Base-by-base conservation (phyloP, 2,329 filamentous ascomycete species). In the Ceratocystis cacaofunesta region DNA sequence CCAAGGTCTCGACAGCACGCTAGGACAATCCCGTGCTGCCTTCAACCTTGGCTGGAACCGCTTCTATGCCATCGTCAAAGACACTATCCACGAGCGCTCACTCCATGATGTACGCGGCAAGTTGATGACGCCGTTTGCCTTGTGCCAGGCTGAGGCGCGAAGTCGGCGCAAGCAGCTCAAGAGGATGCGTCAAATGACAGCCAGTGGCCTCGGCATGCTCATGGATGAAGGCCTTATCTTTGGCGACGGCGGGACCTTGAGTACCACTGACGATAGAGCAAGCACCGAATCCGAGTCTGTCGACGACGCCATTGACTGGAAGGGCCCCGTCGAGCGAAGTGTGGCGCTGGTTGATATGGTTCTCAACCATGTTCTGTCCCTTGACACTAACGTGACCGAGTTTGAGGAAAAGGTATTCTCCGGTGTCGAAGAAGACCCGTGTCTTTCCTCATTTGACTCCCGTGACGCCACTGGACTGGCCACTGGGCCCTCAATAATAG, bases 331-430 rank as follows among this genome's bases (percentile, higher is more conserved):
- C 22, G 86, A 89, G 69, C 84, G 87, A 66, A 95, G 88, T 70
- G 87, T 96, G 57, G 84, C 85, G 25, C 77, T 96, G 36, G 95
- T 97, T 82, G 89, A 95, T 71, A 88, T 87, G 71, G 86, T 97
- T 22, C 81, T 96, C 5, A 82, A 82, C 32, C 88, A 90, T 70
- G 84, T 89, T 19, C 82, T 84, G 60, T 78, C 81, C 25, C 74
- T 88, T 50, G 85, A 89, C 61, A 78, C 82, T 41, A 80, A 78
- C n/a, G 78, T 85, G 6, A 75, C 78, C 17, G 83, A 86, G 30
- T 87, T 87, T 68, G 85, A 87, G 72, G 83, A 87, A 70, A 82
- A 79, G 67, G 82, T 87, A 15, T 87, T 87, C 72, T 78, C 79
- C 3, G 82, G 80, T 58, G 80, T 88, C 4, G 81, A 85, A 65